phyloP scores from a whole-genome alignment of 495 filamentous ascomycete species.

The Aspergillus biplanus region DNA sequence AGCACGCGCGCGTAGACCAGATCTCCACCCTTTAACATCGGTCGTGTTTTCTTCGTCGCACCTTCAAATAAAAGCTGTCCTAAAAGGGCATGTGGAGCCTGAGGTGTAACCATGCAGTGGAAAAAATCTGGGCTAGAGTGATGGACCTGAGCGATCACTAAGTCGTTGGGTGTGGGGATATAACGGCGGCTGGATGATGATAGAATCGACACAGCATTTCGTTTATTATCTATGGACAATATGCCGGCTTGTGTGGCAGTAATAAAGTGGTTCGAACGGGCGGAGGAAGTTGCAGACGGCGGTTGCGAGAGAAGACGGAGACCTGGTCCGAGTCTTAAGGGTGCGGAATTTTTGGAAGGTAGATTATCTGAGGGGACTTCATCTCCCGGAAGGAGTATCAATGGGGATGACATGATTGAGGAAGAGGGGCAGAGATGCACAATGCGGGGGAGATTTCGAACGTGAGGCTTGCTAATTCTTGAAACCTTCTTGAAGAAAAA shows the following conservation, averaged over 20 bases:
- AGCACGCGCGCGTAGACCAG: constrained; percentile 85
- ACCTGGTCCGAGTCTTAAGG: constrained; percentile 85
- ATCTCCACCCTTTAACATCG: constrained; percentile 70
- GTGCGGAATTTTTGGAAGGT: constrained; percentile 62
- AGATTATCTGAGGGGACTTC: constrained; percentile 60
- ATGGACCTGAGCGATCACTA: constrained; percentile 82
- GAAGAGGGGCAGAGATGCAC: too few species aligned
- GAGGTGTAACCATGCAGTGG: constrained; percentile 68
- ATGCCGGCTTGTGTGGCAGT: constrained; percentile 78
- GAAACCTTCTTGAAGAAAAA: constrained; percentile 14
- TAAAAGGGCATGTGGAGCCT: constrained; percentile 74
- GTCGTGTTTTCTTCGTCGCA: constrained; percentile 89
- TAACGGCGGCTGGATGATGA: constrained; percentile 63
- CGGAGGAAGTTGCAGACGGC: constrained; percentile 19
- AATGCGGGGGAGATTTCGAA: background rate
- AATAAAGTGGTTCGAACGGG: constrained; percentile 49
- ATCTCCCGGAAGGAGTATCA: constrained; percentile 79
- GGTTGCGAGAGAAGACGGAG: constrained; percentile 55
- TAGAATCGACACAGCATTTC: constrained; percentile 58
- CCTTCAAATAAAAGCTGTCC: constrained; percentile 89
- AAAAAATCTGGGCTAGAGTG: constrained; percentile 75
- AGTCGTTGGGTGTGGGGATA: constrained; percentile 72
- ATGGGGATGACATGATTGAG: constrained; percentile 46
- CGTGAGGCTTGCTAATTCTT: background rate
- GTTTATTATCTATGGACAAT: constrained; percentile 71